Conservation (phyloP, 331 rosid genomes). For the Cydonia oblonga region DNA sequence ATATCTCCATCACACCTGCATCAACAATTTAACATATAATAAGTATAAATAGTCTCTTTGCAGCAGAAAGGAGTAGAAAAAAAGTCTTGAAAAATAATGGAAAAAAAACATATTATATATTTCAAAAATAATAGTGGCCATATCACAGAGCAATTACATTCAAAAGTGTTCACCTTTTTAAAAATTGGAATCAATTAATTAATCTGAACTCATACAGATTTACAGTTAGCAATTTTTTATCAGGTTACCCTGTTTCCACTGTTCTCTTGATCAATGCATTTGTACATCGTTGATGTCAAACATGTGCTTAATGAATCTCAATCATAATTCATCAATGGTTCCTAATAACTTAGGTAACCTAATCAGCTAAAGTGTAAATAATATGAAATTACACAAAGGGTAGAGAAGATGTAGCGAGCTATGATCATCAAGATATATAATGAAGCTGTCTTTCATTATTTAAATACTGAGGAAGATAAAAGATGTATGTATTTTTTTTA, state of each 20-base stretch:
- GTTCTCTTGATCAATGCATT: background rate
- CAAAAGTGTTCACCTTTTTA: background rate
- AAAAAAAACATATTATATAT: background rate
- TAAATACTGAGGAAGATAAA: background rate
- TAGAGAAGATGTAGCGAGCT: background rate
- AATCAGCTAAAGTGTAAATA: background rate
- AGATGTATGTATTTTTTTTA: too few species aligned
- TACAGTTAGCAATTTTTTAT: background rate
- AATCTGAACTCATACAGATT: background rate
- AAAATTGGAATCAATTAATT: background rate
- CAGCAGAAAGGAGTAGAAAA: background rate
- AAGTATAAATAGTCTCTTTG: background rate
- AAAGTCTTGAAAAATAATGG: background rate
- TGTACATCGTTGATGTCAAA: background rate
- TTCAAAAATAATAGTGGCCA: background rate
- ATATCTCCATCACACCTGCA: slow-evolving; percentile 89
- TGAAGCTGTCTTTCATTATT: background rate
- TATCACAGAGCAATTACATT: background rate
- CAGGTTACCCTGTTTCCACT: background rate
- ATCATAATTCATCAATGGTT: too few species aligned
- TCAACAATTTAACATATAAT: slow-evolving; percentile 23
- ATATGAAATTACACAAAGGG: background rate
- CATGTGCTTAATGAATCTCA: background rate
- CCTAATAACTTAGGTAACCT: background rate
- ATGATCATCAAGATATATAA: background rate